A percentile compares a stretch with the other conserved stretches of the same genome.
These are phyloP conservation scores for Colletotrichum salicis DNA, from an alignment of 2,329 filamentous ascomycete genomes.

Conservation along the genomic window DNA sequence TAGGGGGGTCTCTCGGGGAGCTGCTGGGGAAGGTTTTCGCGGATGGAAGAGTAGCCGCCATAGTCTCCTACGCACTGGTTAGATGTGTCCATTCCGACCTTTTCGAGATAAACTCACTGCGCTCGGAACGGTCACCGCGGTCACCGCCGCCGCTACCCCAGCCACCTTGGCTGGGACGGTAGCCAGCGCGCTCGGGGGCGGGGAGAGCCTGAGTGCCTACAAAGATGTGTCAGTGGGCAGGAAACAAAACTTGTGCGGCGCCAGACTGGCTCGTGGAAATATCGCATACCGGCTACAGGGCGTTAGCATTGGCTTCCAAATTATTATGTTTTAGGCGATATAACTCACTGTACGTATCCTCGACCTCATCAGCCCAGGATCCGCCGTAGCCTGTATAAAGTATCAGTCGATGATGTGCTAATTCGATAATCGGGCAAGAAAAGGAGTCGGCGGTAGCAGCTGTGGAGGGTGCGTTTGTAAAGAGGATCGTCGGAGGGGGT, in stretches of 20 bases:
- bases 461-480: conserved; percentile 11
- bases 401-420: conserved; percentile 40
- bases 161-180: conserved; percentile 43
- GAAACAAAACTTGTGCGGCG: not conserved
- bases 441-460: conserved; percentile 40
- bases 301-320: conserved; percentile 41
- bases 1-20: conserved; percentile 93
- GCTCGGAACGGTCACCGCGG: conserved; percentile 43
- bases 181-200: conserved; percentile 55
- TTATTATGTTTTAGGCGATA: not conserved
- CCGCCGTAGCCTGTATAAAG: conserved; percentile 65
- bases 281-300: conserved; percentile 49
- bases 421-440: conserved; percentile 33
- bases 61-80: conserved; percentile 29
- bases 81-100: not conserved
- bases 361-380: conserved; percentile 99
- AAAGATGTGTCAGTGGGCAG: conserved; percentile 14
- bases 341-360: conserved; percentile 82
- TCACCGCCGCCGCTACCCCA: conserved; percentile 51
- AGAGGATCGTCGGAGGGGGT: conserved; percentile 38
- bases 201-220: conserved; percentile 69
- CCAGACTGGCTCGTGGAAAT: conserved; percentile 18
- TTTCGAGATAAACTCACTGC: conserved; percentile 49
- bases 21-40: conserved; percentile 62
- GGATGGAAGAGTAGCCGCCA: conserved; percentile 45